Conservation (phyloP, 371 early-diverging fungal species). For the Mortierella sp. region DNA sequence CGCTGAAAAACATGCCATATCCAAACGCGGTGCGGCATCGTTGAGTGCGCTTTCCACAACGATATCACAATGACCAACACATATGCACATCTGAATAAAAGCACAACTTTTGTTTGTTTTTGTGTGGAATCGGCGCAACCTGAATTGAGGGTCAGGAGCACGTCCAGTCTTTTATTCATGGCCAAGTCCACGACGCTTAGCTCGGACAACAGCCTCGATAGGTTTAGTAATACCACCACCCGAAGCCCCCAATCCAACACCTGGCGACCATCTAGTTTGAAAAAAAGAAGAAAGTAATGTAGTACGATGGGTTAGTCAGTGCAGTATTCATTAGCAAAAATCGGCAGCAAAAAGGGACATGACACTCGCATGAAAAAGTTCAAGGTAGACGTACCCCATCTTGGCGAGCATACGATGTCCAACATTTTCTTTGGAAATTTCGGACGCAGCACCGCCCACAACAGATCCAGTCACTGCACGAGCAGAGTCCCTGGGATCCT, state of each 20-base stretch:
- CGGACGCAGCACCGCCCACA: constrained; percentile 75
- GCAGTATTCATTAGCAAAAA: background rate
- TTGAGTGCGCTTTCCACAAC: too few species aligned
- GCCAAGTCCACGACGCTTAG: constrained; percentile 81
- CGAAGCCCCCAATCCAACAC: constrained; percentile 86
- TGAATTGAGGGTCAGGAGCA: background rate
- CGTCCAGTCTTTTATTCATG: constrained; percentile 48
- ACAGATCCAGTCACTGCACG: constrained; percentile 63
- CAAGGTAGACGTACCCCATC: constrained; percentile 74
- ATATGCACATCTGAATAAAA: background rate
- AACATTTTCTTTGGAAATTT: constrained; percentile 76
- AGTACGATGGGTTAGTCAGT: background rate
- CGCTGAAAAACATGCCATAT: background rate
- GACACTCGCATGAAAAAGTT: background rate
- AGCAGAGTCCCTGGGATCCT: constrained; percentile 5
- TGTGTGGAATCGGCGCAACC: background rate
- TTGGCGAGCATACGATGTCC: constrained; percentile 86
- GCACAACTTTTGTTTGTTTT: background rate
- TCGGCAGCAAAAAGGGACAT: background rate
- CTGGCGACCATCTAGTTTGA: constrained; percentile 75
- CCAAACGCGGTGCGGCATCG: background rate
- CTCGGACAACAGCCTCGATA: constrained; percentile 87
- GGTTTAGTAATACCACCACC: constrained; percentile 86
- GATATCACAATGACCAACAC: background rate
- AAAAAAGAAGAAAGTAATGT: background rate